Percentiles rank a stretch among this genome's conserved stretches.
These are phyloP conservation scores for Cyclostephanos invisitatus DNA, from an alignment of 108 stramenopile species.

Conservation along the genomic window DNA sequence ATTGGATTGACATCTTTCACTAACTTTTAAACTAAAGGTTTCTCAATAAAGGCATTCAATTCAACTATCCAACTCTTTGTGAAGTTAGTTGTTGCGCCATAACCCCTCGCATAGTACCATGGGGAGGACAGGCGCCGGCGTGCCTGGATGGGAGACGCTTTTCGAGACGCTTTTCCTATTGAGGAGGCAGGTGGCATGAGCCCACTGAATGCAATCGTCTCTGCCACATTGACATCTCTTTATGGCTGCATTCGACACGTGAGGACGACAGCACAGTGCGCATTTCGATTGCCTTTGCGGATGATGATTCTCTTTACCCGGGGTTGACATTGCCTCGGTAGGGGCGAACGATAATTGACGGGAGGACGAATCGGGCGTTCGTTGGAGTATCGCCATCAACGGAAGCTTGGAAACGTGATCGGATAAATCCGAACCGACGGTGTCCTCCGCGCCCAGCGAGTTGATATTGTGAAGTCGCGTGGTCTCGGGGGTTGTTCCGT, in stretches of 20 bases:
- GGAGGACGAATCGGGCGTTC: conserved; percentile 18
- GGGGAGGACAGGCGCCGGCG: conserved; percentile 26
- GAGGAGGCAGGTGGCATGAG: conserved; percentile 55
- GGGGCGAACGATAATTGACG: conserved; percentile 17
- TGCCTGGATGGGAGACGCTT: conserved; percentile 45
- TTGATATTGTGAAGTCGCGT: conserved; percentile 15
- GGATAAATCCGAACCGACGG: conserved; percentile 6
- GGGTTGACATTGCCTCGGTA: not conserved
- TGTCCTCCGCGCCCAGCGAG: conserved; percentile 37
- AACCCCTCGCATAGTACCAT: conserved; percentile 26
- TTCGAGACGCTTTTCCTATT: conserved; percentile 24
- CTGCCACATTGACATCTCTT: conserved; percentile 63
- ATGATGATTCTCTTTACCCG: conserved; percentile 22
- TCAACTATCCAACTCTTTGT: not conserved
- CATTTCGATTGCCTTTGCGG: not conserved
- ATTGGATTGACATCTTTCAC: too few species aligned
- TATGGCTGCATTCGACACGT: conserved; percentile 38
- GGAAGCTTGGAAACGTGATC: conserved; percentile 20
- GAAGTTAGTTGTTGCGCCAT: conserved; percentile 13
- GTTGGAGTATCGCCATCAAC: conserved; percentile 12
- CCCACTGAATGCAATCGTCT: conserved; percentile 40
- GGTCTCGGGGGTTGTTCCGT: conserved; percentile 1
- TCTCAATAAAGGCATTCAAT: too few species aligned
- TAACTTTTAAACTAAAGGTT: too few species aligned
- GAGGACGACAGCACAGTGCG: conserved; percentile 10